A percentile compares a stretch with the other conserved stretches of the same genome.
Evolutionary conservation across 1,284 basidiomycete species (phyloP).

Genomic region (Ceratobasidium sp.): DNA sequence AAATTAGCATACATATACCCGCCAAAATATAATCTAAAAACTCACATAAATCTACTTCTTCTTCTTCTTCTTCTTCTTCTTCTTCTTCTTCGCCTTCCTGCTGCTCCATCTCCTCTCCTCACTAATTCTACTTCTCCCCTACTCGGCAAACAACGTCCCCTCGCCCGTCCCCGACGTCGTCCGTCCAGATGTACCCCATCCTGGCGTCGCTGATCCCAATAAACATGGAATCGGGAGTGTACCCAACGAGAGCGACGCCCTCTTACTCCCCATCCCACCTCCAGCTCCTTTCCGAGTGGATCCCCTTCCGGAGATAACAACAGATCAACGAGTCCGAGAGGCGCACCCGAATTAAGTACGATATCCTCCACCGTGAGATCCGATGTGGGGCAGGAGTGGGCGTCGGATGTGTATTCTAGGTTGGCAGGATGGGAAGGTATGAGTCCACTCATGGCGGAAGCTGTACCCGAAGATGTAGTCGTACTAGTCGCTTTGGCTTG

Average conservation of each 20-base stretch:
- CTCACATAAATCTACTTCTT: slow-evolving; percentile 83
- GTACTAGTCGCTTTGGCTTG: slow-evolving; percentile 13
- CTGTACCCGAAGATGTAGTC: slow-evolving; percentile 9
- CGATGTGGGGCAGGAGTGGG: slow-evolving; percentile 3
- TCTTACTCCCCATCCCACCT: not conserved
- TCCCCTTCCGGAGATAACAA: not conserved
- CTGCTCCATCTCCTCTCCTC: slow-evolving; percentile 61
- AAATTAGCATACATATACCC: slow-evolving; percentile 5
- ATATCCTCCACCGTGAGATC: slow-evolving; percentile 5
- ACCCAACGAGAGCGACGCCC: slow-evolving; percentile 32
- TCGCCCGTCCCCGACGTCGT: slow-evolving; percentile 45
- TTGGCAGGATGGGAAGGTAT: slow-evolving; percentile 17
- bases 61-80: too few relatives aligned
- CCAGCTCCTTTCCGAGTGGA: not conserved
- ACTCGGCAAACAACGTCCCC: slow-evolving; percentile 38
- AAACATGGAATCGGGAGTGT: slow-evolving; percentile 18
- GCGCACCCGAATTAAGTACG: slow-evolving; percentile 8
- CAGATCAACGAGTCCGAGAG: not conserved
- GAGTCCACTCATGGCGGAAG: slow-evolving; percentile 15
- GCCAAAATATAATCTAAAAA: slow-evolving; percentile 48
- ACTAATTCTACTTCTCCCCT: slow-evolving; percentile 48
- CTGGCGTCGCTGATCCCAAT: slow-evolving; percentile 51
- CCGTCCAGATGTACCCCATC: slow-evolving; percentile 50
- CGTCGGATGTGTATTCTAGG: not conserved
- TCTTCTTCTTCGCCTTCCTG: slow-evolving; percentile 72